Evolutionary conservation across 306 rosid species (phyloP).

Genomic region (Rosa persica): DNA sequence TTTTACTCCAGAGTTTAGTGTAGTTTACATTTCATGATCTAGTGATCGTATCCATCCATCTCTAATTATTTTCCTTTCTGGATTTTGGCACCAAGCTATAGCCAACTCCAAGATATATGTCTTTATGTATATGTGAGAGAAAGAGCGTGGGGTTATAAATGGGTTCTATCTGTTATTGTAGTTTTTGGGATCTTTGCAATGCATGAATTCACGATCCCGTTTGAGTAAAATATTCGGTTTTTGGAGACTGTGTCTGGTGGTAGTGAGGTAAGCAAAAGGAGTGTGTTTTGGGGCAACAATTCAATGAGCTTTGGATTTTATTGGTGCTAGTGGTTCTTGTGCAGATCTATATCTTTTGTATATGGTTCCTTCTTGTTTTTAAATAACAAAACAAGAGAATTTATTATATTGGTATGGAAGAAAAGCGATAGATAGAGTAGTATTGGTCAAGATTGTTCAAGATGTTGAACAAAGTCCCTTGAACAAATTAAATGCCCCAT

Average conservation of each 20-base stretch:
- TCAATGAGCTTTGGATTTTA: conserved; percentile 69
- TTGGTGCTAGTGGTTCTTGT: conserved; percentile 37
- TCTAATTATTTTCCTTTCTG: conserved; percentile 40
- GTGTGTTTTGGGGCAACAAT: conserved; percentile 51
- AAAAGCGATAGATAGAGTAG: conserved; percentile 40
- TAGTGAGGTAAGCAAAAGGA: conserved; percentile 63
- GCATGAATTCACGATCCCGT: conserved; percentile 37
- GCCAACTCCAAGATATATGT: conserved; percentile 33
- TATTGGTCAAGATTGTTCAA: conserved; percentile 64
- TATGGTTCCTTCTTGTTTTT: conserved; percentile 29
- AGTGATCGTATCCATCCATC: conserved; percentile 26
- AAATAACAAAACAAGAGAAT: conserved; percentile 30
- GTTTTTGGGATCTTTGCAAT: conserved; percentile 32
- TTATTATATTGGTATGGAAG: conserved; percentile 44
- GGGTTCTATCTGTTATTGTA: conserved; percentile 20
- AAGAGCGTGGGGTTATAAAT: conserved; percentile 9
- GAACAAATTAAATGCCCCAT: conserved; percentile 43
- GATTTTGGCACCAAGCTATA: conserved; percentile 41
- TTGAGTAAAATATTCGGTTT: conserved; percentile 37
- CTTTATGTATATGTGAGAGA: conserved; percentile 19
- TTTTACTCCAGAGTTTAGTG: not conserved
- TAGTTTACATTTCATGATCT: not conserved
- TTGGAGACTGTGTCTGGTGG: conserved; percentile 60
- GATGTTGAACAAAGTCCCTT: conserved; percentile 35
- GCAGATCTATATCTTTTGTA: conserved; percentile 19